Percentiles rank a stretch among this genome's conserved stretches.
Evolutionary conservation across 75 land plant species (phyloP).

Genomic region (Picea glauca): DNA sequence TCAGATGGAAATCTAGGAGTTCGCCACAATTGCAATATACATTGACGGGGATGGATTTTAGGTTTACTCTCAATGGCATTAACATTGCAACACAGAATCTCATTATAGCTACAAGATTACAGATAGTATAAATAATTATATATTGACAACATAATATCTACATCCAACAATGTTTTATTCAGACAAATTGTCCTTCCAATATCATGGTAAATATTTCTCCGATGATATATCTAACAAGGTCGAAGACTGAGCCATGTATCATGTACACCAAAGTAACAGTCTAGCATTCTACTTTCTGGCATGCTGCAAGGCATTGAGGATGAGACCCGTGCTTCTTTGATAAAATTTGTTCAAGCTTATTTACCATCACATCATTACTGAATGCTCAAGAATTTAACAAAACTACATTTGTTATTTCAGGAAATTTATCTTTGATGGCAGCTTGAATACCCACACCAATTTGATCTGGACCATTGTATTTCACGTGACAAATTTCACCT

Average conservation of each 20-base stretch:
- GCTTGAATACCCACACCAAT: slow-evolving; percentile 95
- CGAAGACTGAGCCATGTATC: not conserved
- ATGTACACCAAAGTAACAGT: not conserved
- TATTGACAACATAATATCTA: no score
- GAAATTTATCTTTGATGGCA: slow-evolving; percentile 95
- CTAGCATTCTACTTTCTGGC: not conserved
- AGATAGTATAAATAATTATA: no score
- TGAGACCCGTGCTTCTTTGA: not conserved
- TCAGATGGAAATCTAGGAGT: no score
- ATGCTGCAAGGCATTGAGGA: not conserved
- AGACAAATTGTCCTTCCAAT: no score
- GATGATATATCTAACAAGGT: not conserved
- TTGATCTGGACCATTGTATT: slow-evolving; percentile 76
- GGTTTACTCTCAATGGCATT: no score
- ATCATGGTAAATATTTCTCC: not conserved
- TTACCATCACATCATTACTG: not conserved
- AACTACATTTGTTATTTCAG: slow-evolving; percentile 70
- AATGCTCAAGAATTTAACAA: slow-evolving; percentile 16
- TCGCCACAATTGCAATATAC: no score
- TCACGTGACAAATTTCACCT: slow-evolving; percentile 69
- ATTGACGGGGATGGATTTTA: no score
- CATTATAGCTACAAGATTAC: no score
- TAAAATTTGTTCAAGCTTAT: slow-evolving; percentile 2
- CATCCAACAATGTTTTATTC: no score
- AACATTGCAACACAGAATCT: no score